Evolutionary conservation across 2,329 filamentous ascomycete species (phyloP), one percentile per base, ranked within the genome.

Genomic region (Cercospora sojina): DNA sequence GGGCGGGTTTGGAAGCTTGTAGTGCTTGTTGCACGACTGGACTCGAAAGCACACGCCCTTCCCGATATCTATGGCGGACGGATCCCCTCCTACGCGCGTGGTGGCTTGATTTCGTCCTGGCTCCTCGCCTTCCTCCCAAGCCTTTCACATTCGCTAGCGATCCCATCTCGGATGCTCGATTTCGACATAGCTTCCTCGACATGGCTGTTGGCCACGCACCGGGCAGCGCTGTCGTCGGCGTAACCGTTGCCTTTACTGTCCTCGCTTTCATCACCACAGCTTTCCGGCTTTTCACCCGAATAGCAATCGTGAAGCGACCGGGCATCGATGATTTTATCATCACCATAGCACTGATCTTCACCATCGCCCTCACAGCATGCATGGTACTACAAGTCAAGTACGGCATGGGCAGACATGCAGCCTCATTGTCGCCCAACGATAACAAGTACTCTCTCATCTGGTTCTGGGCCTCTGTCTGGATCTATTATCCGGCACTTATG

Each of bases 361-460:
- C 69, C 6, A 67, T 70, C 38, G 64, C 64, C 7, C 62, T 69
- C 23, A 74, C 69, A 10, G 41, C 63, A n/a, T 66, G 67, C n/a
- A 71, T 72, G 69, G 62, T 66, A 20, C 57, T 68, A 56, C 71
- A 71, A 70, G 74, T 75, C 12, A 70, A 71, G 29, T 71, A 74
- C 35, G 74, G 74, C 64, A 73, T 75, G 71, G 74, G 74, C 20
- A 64, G 69, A 55, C 74, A 74, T 43, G 43, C 69, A n/a, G 62
- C 57, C 31, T 66, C 62, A 5, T 56, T 74, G 1, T 67, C 60
- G 29, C 10, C 25, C 0, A 32, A 69, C 20, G 69, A 75, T n/a
- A 65, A 68, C 20, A 49, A 65, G 27, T 62, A 64, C 23, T 69
- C 69, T 3, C 51, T 74, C n/a, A 71, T 72, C 56, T 71, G 67